Percentiles rank a stretch among this genome's conserved stretches.
These are phyloP conservation scores for Globisporangium apiculatum DNA, from an alignment of 352 stramenopile species.

Conservation along the genomic window DNA sequence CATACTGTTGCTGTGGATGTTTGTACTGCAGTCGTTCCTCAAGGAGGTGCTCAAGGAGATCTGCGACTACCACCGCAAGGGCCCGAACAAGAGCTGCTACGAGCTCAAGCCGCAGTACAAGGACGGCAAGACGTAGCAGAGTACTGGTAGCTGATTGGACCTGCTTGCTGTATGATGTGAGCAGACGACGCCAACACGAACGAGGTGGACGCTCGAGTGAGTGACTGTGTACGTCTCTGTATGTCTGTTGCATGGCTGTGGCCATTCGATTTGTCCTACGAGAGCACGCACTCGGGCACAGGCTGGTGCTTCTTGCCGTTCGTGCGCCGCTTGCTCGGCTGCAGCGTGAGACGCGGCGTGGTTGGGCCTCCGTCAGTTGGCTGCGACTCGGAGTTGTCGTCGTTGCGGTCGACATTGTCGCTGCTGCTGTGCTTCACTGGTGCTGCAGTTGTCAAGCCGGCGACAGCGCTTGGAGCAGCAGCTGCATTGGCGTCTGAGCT, in stretches of 20 bases:
- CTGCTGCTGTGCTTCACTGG: background rate
- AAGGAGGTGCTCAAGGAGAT: slow-evolving; percentile 88
- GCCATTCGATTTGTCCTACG: slow-evolving; percentile 6
- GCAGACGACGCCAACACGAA: too few species aligned
- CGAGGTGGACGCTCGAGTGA: too few species aligned
- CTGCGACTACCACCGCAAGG: slow-evolving; percentile 84
- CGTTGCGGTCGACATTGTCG: background rate
- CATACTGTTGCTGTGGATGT: background rate
- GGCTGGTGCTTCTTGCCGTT: slow-evolving; percentile 58
- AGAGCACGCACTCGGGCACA: slow-evolving; percentile 28
- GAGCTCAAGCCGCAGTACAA: slow-evolving; percentile 88
- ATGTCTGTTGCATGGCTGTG: too few species aligned
- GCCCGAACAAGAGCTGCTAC: slow-evolving; percentile 88
- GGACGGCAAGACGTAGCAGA: slow-evolving; percentile 22
- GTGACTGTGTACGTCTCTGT: too few species aligned
- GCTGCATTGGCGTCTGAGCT: too few species aligned
- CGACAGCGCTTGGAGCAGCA: background rate
- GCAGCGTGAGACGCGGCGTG: slow-evolving; percentile 2
- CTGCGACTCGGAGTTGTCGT: background rate
- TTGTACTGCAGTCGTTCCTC: slow-evolving; percentile 58
- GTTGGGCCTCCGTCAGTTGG: background rate
- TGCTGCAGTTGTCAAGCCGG: background rate
- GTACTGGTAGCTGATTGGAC: too few species aligned
- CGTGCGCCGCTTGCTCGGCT: slow-evolving; percentile 53
- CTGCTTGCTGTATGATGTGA: too few species aligned